Evolutionary conservation across 371 early-diverging fungal genomes (phyloP), one percentile per base, ranked within the genome.

Genomic region (Smittium culicis): DNA sequence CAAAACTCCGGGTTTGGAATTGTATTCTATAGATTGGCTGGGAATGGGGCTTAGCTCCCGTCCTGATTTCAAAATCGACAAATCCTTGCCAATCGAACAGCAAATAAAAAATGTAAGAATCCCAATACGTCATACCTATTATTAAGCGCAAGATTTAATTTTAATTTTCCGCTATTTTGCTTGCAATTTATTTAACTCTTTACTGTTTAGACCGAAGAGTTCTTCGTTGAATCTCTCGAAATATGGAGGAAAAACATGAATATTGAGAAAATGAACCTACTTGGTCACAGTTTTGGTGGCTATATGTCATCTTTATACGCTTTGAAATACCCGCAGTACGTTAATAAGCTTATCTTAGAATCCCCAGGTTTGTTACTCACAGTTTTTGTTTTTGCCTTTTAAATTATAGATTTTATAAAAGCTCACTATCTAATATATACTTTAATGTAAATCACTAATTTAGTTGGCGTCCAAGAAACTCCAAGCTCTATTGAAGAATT

Each of bases 161-260:
- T 45, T 5, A 45, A 45, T 45, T 45, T 45, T 45, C 45, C 45
- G 20, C 20, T 11, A 11, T 45, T 45, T 45, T 11, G 20, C 5
- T 11, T 45, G 11, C 20, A 45, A 45, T 20, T 45, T 45, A 11
- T 45, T 20, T 20, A 20, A 11, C 20, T 45, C 20, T 20, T 5
- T 20, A 5, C 5, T 35, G 62, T 27, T 29, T 64, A 35, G 32
- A 86, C 90, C 0, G 94, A 94, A 71, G 76, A 80, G 34, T 94
- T 89, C 72, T 97, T 95, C 81, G 85, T 97, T 45, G 88, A 91
- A 54, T 86, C 90, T 25, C 78, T 97, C 35, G 97, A 97, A 70
- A 83, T 84, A 64, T 94, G 96, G 97, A 83, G 96, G 32, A 70
- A 84, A 64, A 77, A 77, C 30, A 81, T 89, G 57, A 82, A 86